A percentile compares a stretch with the other conserved stretches of the same genome.
Conservation (phyloP, 176 grass and related monocot species). For the Thinopyrum elongatum region DNA sequence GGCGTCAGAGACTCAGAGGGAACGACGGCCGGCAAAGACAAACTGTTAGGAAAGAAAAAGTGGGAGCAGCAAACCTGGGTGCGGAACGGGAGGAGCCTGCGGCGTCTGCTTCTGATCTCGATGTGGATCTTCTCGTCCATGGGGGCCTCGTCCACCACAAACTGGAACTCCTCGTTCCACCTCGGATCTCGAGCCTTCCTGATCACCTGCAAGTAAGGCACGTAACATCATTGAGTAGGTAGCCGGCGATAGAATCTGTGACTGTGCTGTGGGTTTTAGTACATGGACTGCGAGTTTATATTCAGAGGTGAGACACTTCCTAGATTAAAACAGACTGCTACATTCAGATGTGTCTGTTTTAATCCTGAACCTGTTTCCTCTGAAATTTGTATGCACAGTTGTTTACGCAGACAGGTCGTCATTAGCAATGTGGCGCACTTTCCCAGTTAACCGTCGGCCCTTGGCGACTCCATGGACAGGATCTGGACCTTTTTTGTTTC, state of each 20-base stretch:
- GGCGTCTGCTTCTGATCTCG: constrained; percentile 58
- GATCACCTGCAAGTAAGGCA: constrained; percentile 50
- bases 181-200: constrained; percentile 88
- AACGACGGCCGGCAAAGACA: too few relatives aligned
- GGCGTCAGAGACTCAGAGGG: neutral
- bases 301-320: too few relatives aligned
- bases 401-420: neutral
- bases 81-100: constrained; percentile 31
- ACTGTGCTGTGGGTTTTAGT: neutral
- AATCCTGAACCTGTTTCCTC: too few relatives aligned
- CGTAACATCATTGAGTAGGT: neutral
- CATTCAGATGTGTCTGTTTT: too few relatives aligned
- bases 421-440: neutral
- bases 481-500: neutral
- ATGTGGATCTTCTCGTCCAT: constrained; percentile 63
- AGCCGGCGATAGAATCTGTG: neutral
- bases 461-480: neutral
- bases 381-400: neutral
- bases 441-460: neutral
- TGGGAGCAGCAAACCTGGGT: constrained; percentile 34
- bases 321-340: too few relatives aligned
- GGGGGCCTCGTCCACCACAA: constrained; percentile 70
- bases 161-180: constrained; percentile 93
- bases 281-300: neutral
- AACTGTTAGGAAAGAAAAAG: too few relatives aligned